Percentiles rank a stretch among this genome's conserved stretches.
Evolutionary conservation across 2,329 filamentous ascomycete species (phyloP).

Genomic region (Penicillium concentricum): DNA sequence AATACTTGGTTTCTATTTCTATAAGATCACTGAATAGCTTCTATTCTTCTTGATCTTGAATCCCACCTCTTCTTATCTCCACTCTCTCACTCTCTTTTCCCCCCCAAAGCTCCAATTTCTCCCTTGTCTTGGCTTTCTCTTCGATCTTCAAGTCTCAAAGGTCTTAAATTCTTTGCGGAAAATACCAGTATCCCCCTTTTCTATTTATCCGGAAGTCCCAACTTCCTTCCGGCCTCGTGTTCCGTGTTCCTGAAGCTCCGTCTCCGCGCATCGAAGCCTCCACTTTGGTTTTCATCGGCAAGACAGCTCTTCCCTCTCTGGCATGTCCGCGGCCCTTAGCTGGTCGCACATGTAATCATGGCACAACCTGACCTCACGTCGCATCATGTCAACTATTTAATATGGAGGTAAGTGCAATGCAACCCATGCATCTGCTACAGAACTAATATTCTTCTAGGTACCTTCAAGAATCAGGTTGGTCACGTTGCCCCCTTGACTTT

Average conservation of each 20-base stretch:
- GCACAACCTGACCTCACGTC: constrained; percentile 44
- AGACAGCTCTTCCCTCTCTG: constrained; percentile 32
- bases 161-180: neutral
- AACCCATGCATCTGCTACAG: constrained; percentile 13
- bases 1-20: neutral
- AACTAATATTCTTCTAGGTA: constrained; percentile 37
- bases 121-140: constrained; percentile 8
- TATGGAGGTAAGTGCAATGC: constrained; percentile 58
- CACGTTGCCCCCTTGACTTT: constrained; percentile 2
- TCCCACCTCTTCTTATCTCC: constrained; percentile 5
- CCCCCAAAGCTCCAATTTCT: constrained; percentile 4
- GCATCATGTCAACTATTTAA: constrained; percentile 67
- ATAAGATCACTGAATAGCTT: neutral
- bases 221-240: constrained; percentile 6
- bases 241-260: constrained; percentile 8
- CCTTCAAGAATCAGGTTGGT: constrained; percentile 56
- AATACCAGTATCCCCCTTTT: neutral
- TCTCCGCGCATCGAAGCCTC: constrained; percentile 10
- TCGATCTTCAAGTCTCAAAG: neutral
- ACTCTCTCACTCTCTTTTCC: constrained; percentile 9
- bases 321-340: constrained; percentile 28
- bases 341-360: constrained; percentile 47
- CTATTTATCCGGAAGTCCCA: constrained; percentile 3
- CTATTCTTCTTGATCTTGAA: neutral
- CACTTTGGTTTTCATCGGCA: constrained; percentile 26